Evolutionary conservation across 2,329 filamentous ascomycete genomes (phyloP), one percentile per base, ranked within the genome.

Genomic region (Exophiala calicioides): DNA sequence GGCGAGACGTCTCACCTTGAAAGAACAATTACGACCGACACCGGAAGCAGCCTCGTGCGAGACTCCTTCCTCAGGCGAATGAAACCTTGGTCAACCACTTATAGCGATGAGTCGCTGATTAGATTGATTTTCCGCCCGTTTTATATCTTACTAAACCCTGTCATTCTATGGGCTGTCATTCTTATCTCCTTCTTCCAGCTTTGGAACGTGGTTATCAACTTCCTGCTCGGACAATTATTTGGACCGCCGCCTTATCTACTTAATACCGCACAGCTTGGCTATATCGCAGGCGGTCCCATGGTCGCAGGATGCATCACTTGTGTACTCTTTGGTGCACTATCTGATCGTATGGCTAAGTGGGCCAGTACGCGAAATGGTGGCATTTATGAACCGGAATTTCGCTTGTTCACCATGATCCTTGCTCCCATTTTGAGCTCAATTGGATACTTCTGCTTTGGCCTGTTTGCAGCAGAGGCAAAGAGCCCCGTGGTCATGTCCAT

Each of bases 371-470:
- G 76, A 52, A 96, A 96, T 67, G 74, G 74, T 7, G 90, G 90
- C 34, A 76, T 89, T 43, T 95, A 94, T 63, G 90, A 96, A 67
- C 90, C 90, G 1, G 90, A 96, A 64, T 95, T 94, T 65, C 80
- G 90, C 49, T 59, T 91, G 5, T 77, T 95, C 1, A 85, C 95
- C 1, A 71, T 93, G 2, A 88, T 89, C 4, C 88, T 91, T 73
- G 70, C 93, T 27, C 67, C 95, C 2, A 77, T 90, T 47, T 86
- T 87, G 9, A 81, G 82, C 38, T 80, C 84, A 8, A 90, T 94
- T 60, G 90, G 86, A 1, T 79, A 86, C 53, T 88, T 86, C 0
- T 76, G 16, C 5, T 44, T 44, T 15, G 40, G 40, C 4, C 2
- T 3, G 13, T 12, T 26, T 16, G 9, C 16, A 3, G 30, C 5